These are phyloP conservation scores for Picea engelmannii DNA, from an alignment of 83 land plant genomes.

Conservation along the genomic window DNA sequence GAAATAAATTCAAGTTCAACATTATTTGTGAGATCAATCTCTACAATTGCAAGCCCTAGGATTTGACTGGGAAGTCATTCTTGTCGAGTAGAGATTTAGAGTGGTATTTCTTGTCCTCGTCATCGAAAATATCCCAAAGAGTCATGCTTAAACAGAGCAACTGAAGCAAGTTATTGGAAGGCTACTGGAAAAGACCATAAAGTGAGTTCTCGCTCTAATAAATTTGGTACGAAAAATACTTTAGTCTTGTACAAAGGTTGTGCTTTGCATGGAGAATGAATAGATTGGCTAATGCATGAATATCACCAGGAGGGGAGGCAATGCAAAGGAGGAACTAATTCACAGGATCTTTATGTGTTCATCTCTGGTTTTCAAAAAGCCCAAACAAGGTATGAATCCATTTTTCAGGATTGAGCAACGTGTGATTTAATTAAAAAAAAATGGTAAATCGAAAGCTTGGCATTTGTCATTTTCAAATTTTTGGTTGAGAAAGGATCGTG, in stretches of 20 bases:
- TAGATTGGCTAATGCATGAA: conserved; percentile 64
- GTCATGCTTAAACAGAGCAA: conserved; percentile 46
- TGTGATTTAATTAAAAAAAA: too few relatives aligned
- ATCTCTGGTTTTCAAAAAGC: too few relatives aligned
- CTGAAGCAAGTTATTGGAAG: conserved; percentile 49
- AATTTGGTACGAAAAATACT: conserved; percentile 60
- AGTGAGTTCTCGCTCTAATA: conserved; percentile 21
- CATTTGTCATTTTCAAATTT: too few relatives aligned
- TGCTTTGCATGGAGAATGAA: conserved; percentile 52
- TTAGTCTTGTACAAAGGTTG: conserved; percentile 52
- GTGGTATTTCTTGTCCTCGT: conserved; percentile 51
- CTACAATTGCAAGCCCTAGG: conserved; percentile 13
- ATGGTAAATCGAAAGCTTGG: too few relatives aligned
- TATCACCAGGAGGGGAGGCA: conserved; percentile 37
- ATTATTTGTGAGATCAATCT: conserved; percentile 21
- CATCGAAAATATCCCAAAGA: conserved; percentile 55
- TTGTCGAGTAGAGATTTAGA: background rate
- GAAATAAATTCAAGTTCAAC: background rate
- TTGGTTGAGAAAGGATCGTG: too few relatives aligned
- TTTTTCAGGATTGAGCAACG: too few relatives aligned
- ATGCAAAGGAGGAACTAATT: conserved; percentile 14
- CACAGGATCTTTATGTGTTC: background rate
- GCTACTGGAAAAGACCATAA: conserved; percentile 46
- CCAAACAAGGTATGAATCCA: too few relatives aligned
- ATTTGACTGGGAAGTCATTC: background rate